Conservation (phyloP, 2,329 filamentous ascomycete genomes). For the Akanthomyces uredinophilus region DNA sequence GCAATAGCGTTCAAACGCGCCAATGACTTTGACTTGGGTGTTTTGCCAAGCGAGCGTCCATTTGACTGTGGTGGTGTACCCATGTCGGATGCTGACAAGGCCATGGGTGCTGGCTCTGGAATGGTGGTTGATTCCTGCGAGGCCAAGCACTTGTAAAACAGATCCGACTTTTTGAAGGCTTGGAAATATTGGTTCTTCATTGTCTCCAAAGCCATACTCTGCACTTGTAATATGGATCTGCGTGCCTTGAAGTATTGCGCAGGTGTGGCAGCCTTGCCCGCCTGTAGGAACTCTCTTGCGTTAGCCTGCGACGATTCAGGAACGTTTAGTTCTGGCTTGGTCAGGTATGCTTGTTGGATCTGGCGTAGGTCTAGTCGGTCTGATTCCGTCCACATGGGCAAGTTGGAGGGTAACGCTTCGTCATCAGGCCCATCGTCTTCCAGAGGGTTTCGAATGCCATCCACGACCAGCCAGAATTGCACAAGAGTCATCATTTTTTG, state of each 20-base stretch:
- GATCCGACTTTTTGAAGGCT: constrained; percentile 83
- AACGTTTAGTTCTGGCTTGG: constrained; percentile 74
- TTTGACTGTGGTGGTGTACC: not conserved
- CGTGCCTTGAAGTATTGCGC: constrained; percentile 80
- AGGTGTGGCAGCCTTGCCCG: constrained; percentile 69
- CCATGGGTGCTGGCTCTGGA: constrained; percentile 19
- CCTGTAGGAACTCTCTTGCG: constrained; percentile 72
- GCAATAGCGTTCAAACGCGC: constrained; percentile 38
- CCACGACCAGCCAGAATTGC: constrained; percentile 97
- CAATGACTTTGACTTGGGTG: constrained; percentile 40
- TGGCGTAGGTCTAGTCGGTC: constrained; percentile 85
- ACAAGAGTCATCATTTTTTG: constrained; percentile 81
- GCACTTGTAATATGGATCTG: constrained; percentile 72
- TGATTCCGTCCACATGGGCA: constrained; percentile 71
- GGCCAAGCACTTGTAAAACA: constrained; percentile 94
- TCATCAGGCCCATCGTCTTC: constrained; percentile 67
- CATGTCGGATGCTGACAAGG: constrained; percentile 18
- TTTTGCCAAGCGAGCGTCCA: constrained; percentile 30
- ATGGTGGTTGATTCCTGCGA: constrained; percentile 65
- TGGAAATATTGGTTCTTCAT: constrained; percentile 78
- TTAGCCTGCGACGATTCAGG: constrained; percentile 61
- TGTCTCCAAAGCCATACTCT: constrained; percentile 76
- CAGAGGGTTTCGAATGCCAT: constrained; percentile 89
- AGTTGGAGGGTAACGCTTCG: constrained; percentile 58
- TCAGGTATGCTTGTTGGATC: constrained; percentile 85